These are phyloP conservation scores for Brassica cretica DNA, from an alignment of 345 rosid species.

Conservation along the genomic window DNA sequence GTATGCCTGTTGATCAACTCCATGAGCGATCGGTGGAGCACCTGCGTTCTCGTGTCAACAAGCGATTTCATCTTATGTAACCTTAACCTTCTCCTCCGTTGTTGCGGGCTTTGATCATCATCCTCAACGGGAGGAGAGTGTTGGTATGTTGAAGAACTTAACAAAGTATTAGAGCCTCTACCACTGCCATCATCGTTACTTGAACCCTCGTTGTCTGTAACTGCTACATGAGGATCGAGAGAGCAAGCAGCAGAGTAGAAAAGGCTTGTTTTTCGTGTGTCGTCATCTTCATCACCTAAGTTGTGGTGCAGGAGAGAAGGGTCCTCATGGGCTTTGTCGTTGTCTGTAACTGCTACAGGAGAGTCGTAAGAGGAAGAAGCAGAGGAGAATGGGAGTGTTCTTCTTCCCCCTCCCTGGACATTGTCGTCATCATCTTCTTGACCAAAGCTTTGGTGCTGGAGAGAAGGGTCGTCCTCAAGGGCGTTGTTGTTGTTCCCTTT, in stretches of 20 bases:
- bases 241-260: too few species aligned
- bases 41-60: conserved; percentile 71
- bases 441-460: conserved; percentile 26
- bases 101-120: conserved; percentile 34
- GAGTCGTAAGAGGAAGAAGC: conserved; percentile 64
- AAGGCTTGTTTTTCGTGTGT: conserved; percentile 19
- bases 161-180: conserved; percentile 52
- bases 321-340: neutral
- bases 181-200: conserved; percentile 43
- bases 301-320: too few species aligned
- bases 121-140: conserved; percentile 29
- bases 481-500: neutral
- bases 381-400: conserved; percentile 45
- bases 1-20: conserved; percentile 60
- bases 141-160: conserved; percentile 42
- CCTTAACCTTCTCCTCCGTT: conserved; percentile 36
- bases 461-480: conserved; percentile 29
- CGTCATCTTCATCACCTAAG: conserved; percentile 19
- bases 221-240: too few species aligned
- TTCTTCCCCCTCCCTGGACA: conserved; percentile 12
- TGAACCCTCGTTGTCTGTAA: neutral
- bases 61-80: conserved; percentile 52
- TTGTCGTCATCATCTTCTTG: conserved; percentile 50
- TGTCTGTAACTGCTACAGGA: conserved; percentile 1
- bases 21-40: conserved; percentile 71